Evolutionary conservation across 306 rosid species (phyloP).

Genomic region (Dalbergia oliveri): DNA sequence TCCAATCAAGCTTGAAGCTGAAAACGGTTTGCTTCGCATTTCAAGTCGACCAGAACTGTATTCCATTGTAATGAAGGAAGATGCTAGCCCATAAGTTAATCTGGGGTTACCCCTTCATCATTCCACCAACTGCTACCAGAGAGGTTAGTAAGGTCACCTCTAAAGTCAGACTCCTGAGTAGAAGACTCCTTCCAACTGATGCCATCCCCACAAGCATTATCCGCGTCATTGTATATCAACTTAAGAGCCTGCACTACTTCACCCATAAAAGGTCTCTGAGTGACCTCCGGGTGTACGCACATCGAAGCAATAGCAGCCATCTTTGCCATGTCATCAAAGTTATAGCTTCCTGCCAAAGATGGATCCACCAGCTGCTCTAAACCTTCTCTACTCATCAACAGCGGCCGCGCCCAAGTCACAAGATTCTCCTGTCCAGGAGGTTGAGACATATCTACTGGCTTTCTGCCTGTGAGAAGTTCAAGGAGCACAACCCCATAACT

Average conservation of each 20-base stretch:
- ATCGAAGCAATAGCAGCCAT: conserved; percentile 97
- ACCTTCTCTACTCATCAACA: conserved; percentile 85
- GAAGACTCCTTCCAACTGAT: conserved; percentile 90
- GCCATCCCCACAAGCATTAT: conserved; percentile 81
- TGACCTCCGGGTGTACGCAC: conserved; percentile 94
- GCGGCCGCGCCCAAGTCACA: conserved; percentile 90
- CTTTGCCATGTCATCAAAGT: conserved; percentile 92
- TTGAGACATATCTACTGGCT: conserved; percentile 95
- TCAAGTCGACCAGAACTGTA: conserved; percentile 96
- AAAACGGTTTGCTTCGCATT: conserved; percentile 83
- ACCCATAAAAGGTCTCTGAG: conserved; percentile 95
- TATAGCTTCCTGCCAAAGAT: conserved; percentile 74
- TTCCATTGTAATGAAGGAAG: conserved; percentile 93
- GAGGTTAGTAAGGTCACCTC: conserved; percentile 69
- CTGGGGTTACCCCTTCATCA: conserved; percentile 84
- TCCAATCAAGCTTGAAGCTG: conserved; percentile 78
- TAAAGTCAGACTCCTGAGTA: conserved; percentile 81
- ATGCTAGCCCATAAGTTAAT: conserved; percentile 78
- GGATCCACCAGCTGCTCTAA: conserved; percentile 91
- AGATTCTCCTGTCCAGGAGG: conserved; percentile 90
- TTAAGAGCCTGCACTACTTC: conserved; percentile 98
- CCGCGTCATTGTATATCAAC: conserved; percentile 87
- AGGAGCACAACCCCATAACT: conserved; percentile 95
- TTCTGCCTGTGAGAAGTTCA: conserved; percentile 95
- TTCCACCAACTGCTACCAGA: conserved; percentile 98